Conservation (phyloP, 208 protist species). For the Novymonas esmeraldas region DNA sequence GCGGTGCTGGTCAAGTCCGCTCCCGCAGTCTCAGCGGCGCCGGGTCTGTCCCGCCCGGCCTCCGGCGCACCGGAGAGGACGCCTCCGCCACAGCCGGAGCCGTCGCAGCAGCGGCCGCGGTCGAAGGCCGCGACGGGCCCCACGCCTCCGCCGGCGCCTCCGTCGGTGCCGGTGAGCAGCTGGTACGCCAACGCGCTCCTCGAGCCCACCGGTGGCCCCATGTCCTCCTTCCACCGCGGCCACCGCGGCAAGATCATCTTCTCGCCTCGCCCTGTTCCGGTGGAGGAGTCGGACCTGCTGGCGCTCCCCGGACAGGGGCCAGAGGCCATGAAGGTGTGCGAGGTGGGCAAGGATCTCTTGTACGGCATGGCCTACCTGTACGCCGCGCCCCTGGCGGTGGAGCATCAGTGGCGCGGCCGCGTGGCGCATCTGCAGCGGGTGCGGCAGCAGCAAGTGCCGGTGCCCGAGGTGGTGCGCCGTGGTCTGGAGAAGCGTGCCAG, state of each 20-base stretch:
- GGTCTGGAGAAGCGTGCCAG: slow-evolving; percentile 11
- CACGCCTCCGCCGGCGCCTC: slow-evolving; percentile 8
- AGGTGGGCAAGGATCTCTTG: slow-evolving; percentile 60
- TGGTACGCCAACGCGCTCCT: slow-evolving; percentile 69
- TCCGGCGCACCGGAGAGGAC: background rate
- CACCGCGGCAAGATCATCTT: slow-evolving; percentile 69
- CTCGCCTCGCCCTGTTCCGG: slow-evolving; percentile 46
- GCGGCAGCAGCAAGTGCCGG: slow-evolving; percentile 21
- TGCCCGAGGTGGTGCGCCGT: slow-evolving; percentile 28
- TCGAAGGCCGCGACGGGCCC: background rate
- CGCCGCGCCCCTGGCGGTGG: slow-evolving; percentile 68
- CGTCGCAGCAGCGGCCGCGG: background rate
- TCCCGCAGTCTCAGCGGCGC: background rate
- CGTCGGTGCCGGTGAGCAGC: slow-evolving; percentile 47
- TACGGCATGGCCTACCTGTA: slow-evolving; percentile 81
- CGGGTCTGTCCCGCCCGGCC: background rate
- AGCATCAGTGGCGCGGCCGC: slow-evolving; percentile 73
- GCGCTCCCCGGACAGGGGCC: slow-evolving; percentile 44
- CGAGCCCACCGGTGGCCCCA: slow-evolving; percentile 35
- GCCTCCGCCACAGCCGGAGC: too few species aligned
- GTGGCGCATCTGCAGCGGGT: slow-evolving; percentile 52
- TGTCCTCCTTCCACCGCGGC: slow-evolving; percentile 56
- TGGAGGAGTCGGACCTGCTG: slow-evolving; percentile 40
- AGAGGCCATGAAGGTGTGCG: slow-evolving; percentile 29
- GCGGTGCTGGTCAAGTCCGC: slow-evolving; percentile 12